Evolutionary conservation across 2,329 filamentous ascomycete genomes (phyloP).

Genomic region (Penicillium sp.): DNA sequence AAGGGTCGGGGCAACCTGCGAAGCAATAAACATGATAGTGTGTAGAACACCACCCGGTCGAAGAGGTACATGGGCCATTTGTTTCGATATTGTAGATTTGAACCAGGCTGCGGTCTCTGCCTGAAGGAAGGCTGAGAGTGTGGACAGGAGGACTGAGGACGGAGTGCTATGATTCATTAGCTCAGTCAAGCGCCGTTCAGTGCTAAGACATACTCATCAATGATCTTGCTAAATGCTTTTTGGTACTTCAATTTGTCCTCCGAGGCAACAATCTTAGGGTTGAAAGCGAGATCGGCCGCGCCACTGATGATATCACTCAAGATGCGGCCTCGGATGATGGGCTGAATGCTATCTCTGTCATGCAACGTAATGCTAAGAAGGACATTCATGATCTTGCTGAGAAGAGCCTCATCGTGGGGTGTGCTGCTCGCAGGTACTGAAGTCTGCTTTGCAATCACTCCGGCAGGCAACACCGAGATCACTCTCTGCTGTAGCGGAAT

Average conservation of each 20-base stretch:
- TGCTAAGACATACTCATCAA: conserved; percentile 36
- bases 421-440: conserved; percentile 18
- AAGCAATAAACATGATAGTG: conserved; percentile 46
- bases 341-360: conserved; percentile 39
- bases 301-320: conserved; percentile 46
- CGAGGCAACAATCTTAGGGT: conserved; percentile 28
- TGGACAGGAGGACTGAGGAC: conserved; percentile 38
- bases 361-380: conserved; percentile 38
- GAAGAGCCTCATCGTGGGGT: conserved; percentile 33
- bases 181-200: not conserved
- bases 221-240: conserved; percentile 31
- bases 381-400: conserved; percentile 32
- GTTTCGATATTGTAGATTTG: conserved; percentile 38
- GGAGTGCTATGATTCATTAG: conserved; percentile 36
- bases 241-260: conserved; percentile 24
- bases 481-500: conserved; percentile 48
- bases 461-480: conserved; percentile 46
- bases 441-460: conserved; percentile 44
- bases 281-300: conserved; percentile 42
- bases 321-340: conserved; percentile 42
- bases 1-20: conserved; percentile 44
- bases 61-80: conserved; percentile 43
- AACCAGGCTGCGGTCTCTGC: conserved; percentile 42
- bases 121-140: conserved; percentile 42
- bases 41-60: conserved; percentile 46